These are phyloP conservation scores for Lithospermum erythrorhizon DNA, from an alignment of 257 asterid species.

Conservation along the genomic window DNA sequence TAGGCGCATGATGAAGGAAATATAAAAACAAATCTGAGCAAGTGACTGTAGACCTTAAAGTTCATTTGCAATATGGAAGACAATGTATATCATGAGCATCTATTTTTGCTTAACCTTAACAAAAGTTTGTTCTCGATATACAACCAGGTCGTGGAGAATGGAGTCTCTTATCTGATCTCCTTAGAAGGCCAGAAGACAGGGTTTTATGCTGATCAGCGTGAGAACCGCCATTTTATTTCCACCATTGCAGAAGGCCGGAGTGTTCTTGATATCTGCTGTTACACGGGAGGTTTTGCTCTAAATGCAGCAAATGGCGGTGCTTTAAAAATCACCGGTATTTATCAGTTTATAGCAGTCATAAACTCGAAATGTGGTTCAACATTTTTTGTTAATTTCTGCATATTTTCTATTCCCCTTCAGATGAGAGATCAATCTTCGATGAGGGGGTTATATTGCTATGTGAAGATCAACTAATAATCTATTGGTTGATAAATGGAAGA, in stretches of 20 bases:
- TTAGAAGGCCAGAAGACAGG: slow-evolving; percentile 94
- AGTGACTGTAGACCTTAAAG: neutral
- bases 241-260: slow-evolving; percentile 62
- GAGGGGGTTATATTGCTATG: neutral
- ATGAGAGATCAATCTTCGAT: neutral
- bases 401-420: neutral
- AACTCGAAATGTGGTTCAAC: no score
- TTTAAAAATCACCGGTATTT: slow-evolving; percentile 55
- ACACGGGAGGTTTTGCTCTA: slow-evolving; percentile 89
- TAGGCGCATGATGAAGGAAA: no score
- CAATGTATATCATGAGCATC: neutral
- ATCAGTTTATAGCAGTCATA: neutral
- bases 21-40: no score
- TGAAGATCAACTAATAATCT: neutral
- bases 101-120: neutral
- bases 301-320: slow-evolving; percentile 91
- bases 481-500: neutral
- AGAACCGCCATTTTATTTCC: slow-evolving; percentile 67
- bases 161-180: slow-evolving; percentile 63
- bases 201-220: slow-evolving; percentile 96
- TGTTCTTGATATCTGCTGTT: slow-evolving; percentile 85
- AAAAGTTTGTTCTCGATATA: neutral
- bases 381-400: no score
- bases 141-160: slow-evolving; percentile 78
- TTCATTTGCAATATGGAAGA: neutral